Evolutionary conservation across 768 basidiomycete genomes (phyloP), one percentile per base, ranked within the genome.

Genomic region (Boletus eberwhitei): DNA sequence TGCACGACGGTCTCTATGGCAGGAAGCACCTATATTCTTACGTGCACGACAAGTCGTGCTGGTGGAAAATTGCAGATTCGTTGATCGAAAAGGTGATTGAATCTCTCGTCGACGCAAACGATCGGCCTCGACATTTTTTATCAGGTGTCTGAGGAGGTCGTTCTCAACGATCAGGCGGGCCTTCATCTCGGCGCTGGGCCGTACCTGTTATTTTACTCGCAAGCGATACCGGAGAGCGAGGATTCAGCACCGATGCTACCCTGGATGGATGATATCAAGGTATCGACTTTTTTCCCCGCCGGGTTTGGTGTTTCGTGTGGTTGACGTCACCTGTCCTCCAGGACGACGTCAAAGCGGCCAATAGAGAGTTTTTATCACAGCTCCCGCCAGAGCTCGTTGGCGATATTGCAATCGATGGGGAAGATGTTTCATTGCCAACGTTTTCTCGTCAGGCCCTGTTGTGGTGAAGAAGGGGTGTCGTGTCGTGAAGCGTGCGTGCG

Each of bases 51-150:
- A 77, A 81, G 41, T 84, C 79, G 6, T 71, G 67, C 4, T 93
- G 90, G 90, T 93, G 88, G 88, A 92, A 88, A 71, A 86, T 84
- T 3, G 76, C 87, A 8, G 91, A 91, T 61, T 80, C 81, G 53
- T 71, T 74, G 12, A 85, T 90, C 3, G 83, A 80, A 1, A 81
- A 88, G 78, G 90, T 84, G 54, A 45, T 17, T 9, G 1, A 53
- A 5, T 3, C 12, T 11, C 9, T 38, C 22, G 4, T 37, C 7
- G 13, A 26, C 12, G 21, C 3, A 9, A 22, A 39, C 13, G 11
- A 44, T 21, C 36, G 38, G 35, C 58, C 38, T 48, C 40, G 51
- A 43, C n/a, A 14, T 21, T 31, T 26, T 17, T 9, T 4, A 32
- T 7, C 50, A 92, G 89, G 88, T 88, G 1, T 65, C 86, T 0